Evolutionary conservation across 1,284 basidiomycete species (phyloP), one percentile per base, ranked within the genome.

Genomic region (Austropuccinia psidii): DNA sequence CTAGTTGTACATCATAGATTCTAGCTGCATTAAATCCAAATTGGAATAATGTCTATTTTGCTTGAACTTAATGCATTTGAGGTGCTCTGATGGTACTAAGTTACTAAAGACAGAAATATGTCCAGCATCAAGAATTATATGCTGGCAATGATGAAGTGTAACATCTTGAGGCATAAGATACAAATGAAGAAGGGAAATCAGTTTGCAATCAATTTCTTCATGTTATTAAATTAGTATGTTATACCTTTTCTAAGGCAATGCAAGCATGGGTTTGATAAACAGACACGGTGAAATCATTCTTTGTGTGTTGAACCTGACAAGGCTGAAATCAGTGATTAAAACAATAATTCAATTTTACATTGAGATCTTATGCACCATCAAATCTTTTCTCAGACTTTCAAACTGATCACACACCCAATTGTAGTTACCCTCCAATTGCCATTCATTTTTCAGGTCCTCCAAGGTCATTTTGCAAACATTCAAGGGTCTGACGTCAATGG

Each of bases 331-430:
- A 65, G 15, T 55, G n/a, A 74, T 29, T 8, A 21, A 13, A 73
- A 15, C 24, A 27, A n/a, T 7, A 27, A n/a, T n/a, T n/a, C n/a
- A n/a, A n/a, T 27, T 31, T 21, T 11, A 43, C 5, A 9, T 31
- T 7, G 31, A 43, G 57, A 11, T 50, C 60, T 49, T 85, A 47
- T 90, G 82, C 81, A 95, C 95, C 76, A 93, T 98, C 75, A 99
- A 84, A 83, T 99, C 95, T 82, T 98, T 96, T 62, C 95, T 88
- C 77, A 99, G 84, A 79, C 90, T 93, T 84, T 98, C 98, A 83
- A 99, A 93, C 83, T 98, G 96, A 79, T 92, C 96, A 80, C 95
- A 93, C 79, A 97, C 92, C 87, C 93, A 98, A 69, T 86, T 84
- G 80, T 99, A 96, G 75, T 90, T 88, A 70, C 84, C 84, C 78